These are phyloP conservation scores for Candida sonorensis DNA, from an alignment of 805 yeast species.

Conservation along the genomic window DNA sequence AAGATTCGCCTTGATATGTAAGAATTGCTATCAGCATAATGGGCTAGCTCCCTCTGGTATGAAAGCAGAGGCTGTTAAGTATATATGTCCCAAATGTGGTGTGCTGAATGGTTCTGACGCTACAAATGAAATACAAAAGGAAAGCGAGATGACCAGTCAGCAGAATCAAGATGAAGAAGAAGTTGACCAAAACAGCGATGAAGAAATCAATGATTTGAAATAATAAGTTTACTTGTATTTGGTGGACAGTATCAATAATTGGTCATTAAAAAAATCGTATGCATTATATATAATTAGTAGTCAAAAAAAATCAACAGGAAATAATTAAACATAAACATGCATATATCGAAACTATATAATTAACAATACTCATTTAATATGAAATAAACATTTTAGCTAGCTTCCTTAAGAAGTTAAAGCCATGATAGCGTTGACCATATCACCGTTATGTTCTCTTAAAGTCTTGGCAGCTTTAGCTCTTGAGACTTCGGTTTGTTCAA, in stretches of 20 bases:
- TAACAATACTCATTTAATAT: too few species aligned
- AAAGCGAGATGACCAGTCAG: neutral
- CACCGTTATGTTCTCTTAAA: conserved; percentile 81
- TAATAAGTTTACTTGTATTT: too few species aligned
- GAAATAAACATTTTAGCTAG: too few species aligned
- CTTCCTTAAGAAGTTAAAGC: conserved; percentile 40
- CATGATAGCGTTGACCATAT: conserved; percentile 95
- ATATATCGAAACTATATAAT: too few species aligned
- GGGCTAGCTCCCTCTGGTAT: conserved; percentile 76
- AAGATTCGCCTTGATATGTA: conserved; percentile 69
- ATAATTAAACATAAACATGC: too few species aligned
- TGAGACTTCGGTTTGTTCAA: conserved; percentile 87
- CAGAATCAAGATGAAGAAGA: neutral
- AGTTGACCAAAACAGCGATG: too few species aligned
- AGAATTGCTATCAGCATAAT: conserved; percentile 60
- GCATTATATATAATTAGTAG: too few species aligned
- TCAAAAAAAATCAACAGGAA: too few species aligned
- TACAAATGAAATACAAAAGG: conserved; percentile 1
- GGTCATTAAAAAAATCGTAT: too few species aligned
- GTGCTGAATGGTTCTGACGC: conserved; percentile 22
- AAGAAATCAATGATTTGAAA: too few species aligned
- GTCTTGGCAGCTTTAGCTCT: conserved; percentile 90
- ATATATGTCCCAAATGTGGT: conserved; percentile 65
- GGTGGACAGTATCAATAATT: too few species aligned
- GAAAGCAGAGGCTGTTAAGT: conserved; percentile 42